Evolutionary conservation across 345 rosid genomes (phyloP), one percentile per base, ranked within the genome.

Genomic region (Murraya paniculata): DNA sequence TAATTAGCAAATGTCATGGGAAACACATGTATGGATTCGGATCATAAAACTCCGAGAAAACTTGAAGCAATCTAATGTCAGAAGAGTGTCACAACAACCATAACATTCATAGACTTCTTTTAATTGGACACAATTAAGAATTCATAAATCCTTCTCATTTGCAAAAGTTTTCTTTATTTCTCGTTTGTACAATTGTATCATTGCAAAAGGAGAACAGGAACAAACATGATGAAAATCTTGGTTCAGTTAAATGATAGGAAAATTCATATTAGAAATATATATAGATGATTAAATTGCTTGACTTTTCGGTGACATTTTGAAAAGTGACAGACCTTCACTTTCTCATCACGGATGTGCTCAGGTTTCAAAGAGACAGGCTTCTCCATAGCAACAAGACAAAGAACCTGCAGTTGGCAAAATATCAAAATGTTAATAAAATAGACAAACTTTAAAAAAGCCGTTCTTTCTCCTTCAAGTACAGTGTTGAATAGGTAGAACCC

Each of bases 371-470:
- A 96, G 76, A 96, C 71, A 0, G 99, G 99, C 88, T 96, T 96
- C 88, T 96, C 98, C 99, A 96, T 96, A 33, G 94, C 98, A 62
- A 97, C 90, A 58, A 97, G 95, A 84, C 94, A 97, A 74, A 97
- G 90, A 84, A 97, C 90, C 98, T 94, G 89, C 64, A 81, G 31
- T 75, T 82, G 73, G 59, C 60, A 56, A 57, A 77, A 84, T 79
- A 53, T 22, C 55, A 58, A 68, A 28, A 68, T 21, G 21, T 62
- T 31, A 41, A 18, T 35, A 50, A 66, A 64, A 16, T 22, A 30
- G 31, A 25, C 24, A 62, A 68, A 1, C 4, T 25, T 73, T 22
- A 48, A 62, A 24, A 60, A 13, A 18, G 59, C 50, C 31, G 30
- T 38, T 66, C 53, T 48, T 68, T 65, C 67, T 59, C 56, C 13